Evolutionary conservation across 202 grass and related monocot species (phyloP).

Genomic region (Zoysia matrella): DNA sequence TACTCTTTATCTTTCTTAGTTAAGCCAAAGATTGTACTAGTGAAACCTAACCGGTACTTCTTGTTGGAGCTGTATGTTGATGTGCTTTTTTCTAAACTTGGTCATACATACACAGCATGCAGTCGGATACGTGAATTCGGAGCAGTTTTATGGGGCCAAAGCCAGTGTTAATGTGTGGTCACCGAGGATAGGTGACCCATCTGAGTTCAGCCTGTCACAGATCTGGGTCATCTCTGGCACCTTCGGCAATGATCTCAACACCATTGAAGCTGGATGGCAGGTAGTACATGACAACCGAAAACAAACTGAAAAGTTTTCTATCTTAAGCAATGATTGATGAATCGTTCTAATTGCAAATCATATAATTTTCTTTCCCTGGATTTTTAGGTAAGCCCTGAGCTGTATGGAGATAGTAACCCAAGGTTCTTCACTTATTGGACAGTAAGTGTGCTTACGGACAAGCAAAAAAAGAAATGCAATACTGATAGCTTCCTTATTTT

Average conservation of each 20-base stretch:
- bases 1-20: background rate
- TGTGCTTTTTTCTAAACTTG: slow-evolving; percentile 18
- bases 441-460: slow-evolving; percentile 50
- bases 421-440: slow-evolving; percentile 98
- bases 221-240: slow-evolving; percentile 93
- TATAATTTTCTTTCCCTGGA: background rate
- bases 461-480: background rate
- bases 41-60: background rate
- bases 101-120: slow-evolving; percentile 67
- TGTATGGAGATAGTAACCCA: slow-evolving; percentile 73
- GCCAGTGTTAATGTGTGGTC: slow-evolving; percentile 94
- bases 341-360: background rate
- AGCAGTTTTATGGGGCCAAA: slow-evolving; percentile 85
- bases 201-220: slow-evolving; percentile 93
- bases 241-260: slow-evolving; percentile 94
- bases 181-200: slow-evolving; percentile 64
- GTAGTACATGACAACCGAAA: slow-evolving; percentile 24
- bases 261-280: slow-evolving; percentile 99
- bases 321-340: background rate
- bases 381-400: slow-evolving; percentile 75
- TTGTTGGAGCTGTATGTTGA: slow-evolving; percentile 20
- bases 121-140: slow-evolving; percentile 76
- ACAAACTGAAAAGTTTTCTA: background rate
- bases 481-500: background rate
- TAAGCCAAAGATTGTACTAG: background rate